These are phyloP conservation scores for Cryptosporidium sp. DNA, from an alignment of 169 alveolate species.

Conservation along the genomic window DNA sequence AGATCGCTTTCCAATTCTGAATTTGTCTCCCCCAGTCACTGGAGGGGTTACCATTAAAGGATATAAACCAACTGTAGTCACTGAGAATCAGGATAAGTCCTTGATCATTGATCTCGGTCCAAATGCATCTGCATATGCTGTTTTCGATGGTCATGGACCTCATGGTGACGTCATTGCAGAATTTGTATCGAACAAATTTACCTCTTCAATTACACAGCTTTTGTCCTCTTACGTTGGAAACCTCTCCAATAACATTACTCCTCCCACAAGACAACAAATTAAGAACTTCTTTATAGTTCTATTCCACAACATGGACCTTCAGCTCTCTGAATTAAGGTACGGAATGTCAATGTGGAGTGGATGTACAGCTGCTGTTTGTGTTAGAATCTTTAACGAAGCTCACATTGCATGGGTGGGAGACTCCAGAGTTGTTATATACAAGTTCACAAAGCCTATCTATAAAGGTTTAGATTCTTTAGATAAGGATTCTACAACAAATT, in stretches of 20 bases:
- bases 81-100: conserved; percentile 58
- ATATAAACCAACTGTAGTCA: conserved; percentile 50
- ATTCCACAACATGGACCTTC: conserved; percentile 56
- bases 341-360: conserved; percentile 76
- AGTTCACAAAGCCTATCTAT: neutral
- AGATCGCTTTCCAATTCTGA: neutral
- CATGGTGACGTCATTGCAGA: conserved; percentile 70
- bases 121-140: conserved; percentile 62
- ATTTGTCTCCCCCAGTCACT: neutral
- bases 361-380: conserved; percentile 67
- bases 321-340: conserved; percentile 57
- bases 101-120: conserved; percentile 51
- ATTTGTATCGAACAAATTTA: conserved; percentile 38
- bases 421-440: conserved; percentile 66
- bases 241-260: neutral
- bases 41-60: conserved; percentile 74
- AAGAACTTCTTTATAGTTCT: conserved; percentile 49
- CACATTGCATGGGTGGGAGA: conserved; percentile 76
- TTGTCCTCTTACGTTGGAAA: neutral
- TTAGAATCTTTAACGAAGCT: conserved; percentile 20
- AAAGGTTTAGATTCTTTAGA: neutral
- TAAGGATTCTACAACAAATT: neutral
- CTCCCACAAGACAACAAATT: conserved; percentile 62
- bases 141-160: conserved; percentile 76
- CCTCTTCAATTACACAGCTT: conserved; percentile 50